Percentiles rank a stretch among this genome's conserved stretches.
phyloP scores from a whole-genome alignment of 208 protist species.

The Leishmania martiniquensis region DNA sequence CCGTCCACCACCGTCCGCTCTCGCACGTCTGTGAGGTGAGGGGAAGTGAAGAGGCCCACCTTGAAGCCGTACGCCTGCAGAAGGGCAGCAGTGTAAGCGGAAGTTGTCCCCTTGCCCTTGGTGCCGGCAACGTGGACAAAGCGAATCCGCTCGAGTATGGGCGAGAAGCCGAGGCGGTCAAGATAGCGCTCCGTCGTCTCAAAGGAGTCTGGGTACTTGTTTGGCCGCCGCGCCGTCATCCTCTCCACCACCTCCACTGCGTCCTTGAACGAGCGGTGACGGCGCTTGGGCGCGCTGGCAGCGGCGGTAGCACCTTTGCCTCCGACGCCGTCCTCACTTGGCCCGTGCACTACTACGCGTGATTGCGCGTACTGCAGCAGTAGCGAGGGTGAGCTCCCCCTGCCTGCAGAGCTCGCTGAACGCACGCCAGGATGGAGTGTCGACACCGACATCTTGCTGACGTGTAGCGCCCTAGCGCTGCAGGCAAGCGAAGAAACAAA shows the following conservation, averaged over 20 bases:
- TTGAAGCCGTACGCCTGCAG: slow-evolving; percentile 84
- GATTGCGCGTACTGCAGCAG: neutral
- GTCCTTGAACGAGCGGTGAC: slow-evolving; percentile 65
- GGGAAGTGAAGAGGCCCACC: slow-evolving; percentile 92
- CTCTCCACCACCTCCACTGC: slow-evolving; percentile 54
- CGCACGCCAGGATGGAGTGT: slow-evolving; percentile 38
- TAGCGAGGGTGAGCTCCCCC: neutral
- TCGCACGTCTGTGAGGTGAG: slow-evolving; percentile 86
- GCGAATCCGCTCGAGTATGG: slow-evolving; percentile 92
- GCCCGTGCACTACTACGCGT: slow-evolving; percentile 10
- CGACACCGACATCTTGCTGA: slow-evolving; percentile 24
- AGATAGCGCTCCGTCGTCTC: slow-evolving; percentile 76
- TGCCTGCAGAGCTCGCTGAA: neutral
- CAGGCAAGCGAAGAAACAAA: neutral
- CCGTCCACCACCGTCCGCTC: slow-evolving; percentile 89
- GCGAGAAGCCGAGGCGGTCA: slow-evolving; percentile 91
- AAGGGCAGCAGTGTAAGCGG: slow-evolving; percentile 78
- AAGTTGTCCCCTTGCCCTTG: slow-evolving; percentile 93
- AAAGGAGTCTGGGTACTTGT: slow-evolving; percentile 85
- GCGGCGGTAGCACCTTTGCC: neutral
- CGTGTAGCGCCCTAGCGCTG: neutral
- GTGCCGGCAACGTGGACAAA: slow-evolving; percentile 94
- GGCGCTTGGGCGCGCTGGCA: slow-evolving; percentile 4
- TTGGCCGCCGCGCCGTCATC: slow-evolving; percentile 46
- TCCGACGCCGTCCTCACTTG: slow-evolving; percentile 23